Percentiles rank a stretch among this genome's conserved stretches.
Conservation (phyloP, 2,329 filamentous ascomycete species). For the Ophiostoma fasciatum region DNA sequence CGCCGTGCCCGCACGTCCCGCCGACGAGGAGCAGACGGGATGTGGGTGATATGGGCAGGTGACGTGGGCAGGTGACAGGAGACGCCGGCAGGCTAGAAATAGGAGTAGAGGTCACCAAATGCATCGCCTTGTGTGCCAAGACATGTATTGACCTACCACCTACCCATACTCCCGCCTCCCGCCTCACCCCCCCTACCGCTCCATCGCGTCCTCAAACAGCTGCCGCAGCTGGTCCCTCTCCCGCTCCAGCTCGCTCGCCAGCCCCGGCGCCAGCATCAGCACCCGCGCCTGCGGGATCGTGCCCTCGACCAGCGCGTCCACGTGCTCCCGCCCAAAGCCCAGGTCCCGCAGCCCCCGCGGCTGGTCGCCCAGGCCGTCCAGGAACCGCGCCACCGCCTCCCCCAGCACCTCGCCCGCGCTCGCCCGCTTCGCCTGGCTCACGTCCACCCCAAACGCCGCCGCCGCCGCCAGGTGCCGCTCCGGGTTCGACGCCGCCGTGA, state of each 20-base stretch:
- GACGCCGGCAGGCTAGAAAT: too few species aligned
- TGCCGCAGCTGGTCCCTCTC: conserved; percentile 57
- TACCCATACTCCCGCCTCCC: too few species aligned
- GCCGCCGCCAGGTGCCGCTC: conserved; percentile 64
- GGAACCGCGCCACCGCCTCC: conserved; percentile 69
- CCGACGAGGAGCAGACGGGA: too few species aligned
- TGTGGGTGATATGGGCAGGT: too few species aligned
- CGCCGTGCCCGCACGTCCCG: too few species aligned
- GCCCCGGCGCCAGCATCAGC: conserved; percentile 74
- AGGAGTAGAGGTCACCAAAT: too few species aligned
- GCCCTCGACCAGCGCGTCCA: conserved; percentile 79
- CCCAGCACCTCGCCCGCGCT: conserved; percentile 78
- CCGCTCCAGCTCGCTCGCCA: conserved; percentile 52
- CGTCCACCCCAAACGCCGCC: conserved; percentile 39
- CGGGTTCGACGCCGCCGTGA: conserved; percentile 53
- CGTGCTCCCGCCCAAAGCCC: conserved; percentile 61
- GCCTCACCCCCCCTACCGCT: too few species aligned
- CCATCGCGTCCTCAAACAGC: conserved; percentile 46
- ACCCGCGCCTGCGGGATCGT: conserved; percentile 88
- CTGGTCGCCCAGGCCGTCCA: conserved; percentile 76
- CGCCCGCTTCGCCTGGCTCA: conserved; percentile 74
- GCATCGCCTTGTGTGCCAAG: too few species aligned
- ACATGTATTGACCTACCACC: too few species aligned
- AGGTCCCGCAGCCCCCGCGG: conserved; percentile 71
- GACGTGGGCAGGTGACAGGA: too few species aligned